Evolutionary conservation across 768 basidiomycete genomes (phyloP).

Genomic region (Suillus bovinus): DNA sequence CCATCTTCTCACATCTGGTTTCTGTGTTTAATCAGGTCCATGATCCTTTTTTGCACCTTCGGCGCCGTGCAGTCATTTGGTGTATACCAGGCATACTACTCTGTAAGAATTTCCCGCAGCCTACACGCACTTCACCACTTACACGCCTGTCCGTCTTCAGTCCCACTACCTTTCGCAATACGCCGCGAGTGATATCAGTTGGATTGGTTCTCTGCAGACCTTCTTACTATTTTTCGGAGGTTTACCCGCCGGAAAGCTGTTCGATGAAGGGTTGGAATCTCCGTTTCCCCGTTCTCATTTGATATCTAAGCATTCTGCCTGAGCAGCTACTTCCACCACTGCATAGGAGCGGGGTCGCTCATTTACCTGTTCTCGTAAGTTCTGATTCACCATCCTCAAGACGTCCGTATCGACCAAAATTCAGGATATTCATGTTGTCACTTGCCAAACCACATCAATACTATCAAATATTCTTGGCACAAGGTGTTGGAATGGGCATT

Average conservation of each 20-base stretch:
- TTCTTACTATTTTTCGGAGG: conserved; percentile 50
- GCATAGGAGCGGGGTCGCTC: conserved; percentile 35
- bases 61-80: conserved; percentile 48
- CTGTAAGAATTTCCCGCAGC: conserved; percentile 26
- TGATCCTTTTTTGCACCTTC: conserved; percentile 50
- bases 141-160: conserved; percentile 20
- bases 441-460: conserved; percentile 46
- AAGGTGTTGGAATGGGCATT: conserved; percentile 57
- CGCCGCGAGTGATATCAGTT: conserved; percentile 44
- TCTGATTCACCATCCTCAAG: neutral
- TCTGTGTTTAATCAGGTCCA: conserved; percentile 28
- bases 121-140: neutral
- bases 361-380: conserved; percentile 46
- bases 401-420: conserved; percentile 2
- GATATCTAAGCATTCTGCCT: neutral
- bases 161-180: conserved; percentile 38
- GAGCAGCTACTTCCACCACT: conserved; percentile 42
- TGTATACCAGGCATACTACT: conserved; percentile 56
- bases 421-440: conserved; percentile 53
- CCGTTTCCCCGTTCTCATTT: conserved; percentile 12
- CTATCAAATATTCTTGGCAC: conserved; percentile 55
- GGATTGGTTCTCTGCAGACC: conserved; percentile 53
- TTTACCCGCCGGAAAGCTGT: conserved; percentile 43
- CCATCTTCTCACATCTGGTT: neutral
- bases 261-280: conserved; percentile 45